Percentiles rank a stretch among this genome's conserved stretches.
These are phyloP conservation scores for Linaria vulgaris DNA, from an alignment of 257 asterid species.

Conservation along the genomic window DNA sequence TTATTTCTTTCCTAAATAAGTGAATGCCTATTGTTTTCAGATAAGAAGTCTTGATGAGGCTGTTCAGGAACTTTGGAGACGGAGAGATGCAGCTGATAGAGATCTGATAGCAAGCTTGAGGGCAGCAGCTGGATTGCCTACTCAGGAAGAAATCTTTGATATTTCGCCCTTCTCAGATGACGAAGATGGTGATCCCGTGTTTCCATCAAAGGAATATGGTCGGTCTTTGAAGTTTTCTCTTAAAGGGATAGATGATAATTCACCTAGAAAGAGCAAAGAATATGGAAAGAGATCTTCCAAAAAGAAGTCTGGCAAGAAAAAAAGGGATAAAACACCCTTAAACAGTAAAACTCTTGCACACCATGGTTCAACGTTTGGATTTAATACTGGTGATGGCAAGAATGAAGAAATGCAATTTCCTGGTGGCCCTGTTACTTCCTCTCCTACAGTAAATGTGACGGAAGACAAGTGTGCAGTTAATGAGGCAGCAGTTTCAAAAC, in stretches of 20 bases:
- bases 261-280: slow-evolving; percentile 73
- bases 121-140: slow-evolving; percentile 94
- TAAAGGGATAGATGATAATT: slow-evolving; percentile 68
- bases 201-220: slow-evolving; percentile 51
- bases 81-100: slow-evolving; percentile 86
- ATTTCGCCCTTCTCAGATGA: slow-evolving; percentile 91
- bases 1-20: background rate
- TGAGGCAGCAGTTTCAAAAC: slow-evolving; percentile 45
- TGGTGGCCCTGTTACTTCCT: slow-evolving; percentile 46
- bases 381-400: slow-evolving; percentile 34
- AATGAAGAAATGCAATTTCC: slow-evolving; percentile 41
- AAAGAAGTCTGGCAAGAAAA: slow-evolving; percentile 69
- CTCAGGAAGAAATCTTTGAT: slow-evolving; percentile 79
- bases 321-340: slow-evolving; percentile 42
- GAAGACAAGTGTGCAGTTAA: slow-evolving; percentile 46
- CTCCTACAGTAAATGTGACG: slow-evolving; percentile 59
- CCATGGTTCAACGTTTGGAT: slow-evolving; percentile 35
- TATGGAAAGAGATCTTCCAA: slow-evolving; percentile 63
- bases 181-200: slow-evolving; percentile 62
- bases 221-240: slow-evolving; percentile 79
- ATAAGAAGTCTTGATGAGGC: slow-evolving; percentile 76
- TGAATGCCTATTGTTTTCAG: slow-evolving; percentile 37
- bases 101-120: slow-evolving; percentile 80
- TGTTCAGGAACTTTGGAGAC: slow-evolving; percentile 95
- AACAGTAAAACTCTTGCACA: slow-evolving; percentile 21